Percentiles rank a stretch among this genome's conserved stretches.
These are phyloP conservation scores for Russula griseocarnosa DNA, from an alignment of 768 basidiomycete genomes.

Conservation along the genomic window DNA sequence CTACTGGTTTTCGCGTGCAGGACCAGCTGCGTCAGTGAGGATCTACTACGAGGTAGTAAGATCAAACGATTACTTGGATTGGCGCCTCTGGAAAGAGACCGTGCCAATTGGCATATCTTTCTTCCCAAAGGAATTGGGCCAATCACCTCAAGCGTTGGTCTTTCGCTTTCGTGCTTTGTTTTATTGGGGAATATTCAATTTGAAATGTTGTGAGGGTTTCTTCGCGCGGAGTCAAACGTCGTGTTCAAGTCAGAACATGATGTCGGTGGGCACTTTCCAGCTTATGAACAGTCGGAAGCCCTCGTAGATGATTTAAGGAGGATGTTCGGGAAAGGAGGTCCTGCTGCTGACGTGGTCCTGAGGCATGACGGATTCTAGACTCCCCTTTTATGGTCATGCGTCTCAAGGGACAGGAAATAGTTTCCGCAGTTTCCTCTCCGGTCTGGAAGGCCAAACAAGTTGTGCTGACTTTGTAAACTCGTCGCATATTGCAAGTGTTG, in stretches of 20 bases:
- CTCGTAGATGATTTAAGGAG: slow-evolving; percentile 49
- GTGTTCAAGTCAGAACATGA: slow-evolving; percentile 50
- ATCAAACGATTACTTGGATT: not conserved
- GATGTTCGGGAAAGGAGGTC: slow-evolving; percentile 54
- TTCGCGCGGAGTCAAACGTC: slow-evolving; percentile 36
- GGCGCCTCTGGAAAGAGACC: slow-evolving; percentile 5
- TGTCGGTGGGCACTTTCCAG: slow-evolving; percentile 57
- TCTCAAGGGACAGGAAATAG: not conserved
- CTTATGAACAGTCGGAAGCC: slow-evolving; percentile 46
- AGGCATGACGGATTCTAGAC: slow-evolving; percentile 29
- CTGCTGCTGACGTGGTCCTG: slow-evolving; percentile 46
- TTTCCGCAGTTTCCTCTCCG: not conserved
- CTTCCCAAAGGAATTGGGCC: slow-evolving; percentile 49
- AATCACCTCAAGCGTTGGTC: slow-evolving; percentile 41
- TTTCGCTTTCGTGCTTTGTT: not conserved
- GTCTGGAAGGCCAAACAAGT: too few relatives aligned
- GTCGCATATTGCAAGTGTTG: slow-evolving; percentile 30
- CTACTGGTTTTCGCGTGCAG: slow-evolving; percentile 38
- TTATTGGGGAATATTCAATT: not conserved
- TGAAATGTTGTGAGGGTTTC: not conserved
- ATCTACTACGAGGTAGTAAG: slow-evolving; percentile 36
- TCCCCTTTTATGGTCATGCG: not conserved
- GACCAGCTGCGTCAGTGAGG: slow-evolving; percentile 33
- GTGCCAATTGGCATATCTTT: slow-evolving; percentile 49
- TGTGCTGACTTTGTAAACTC: slow-evolving; percentile 31